A percentile compares a stretch with the other conserved stretches of the same genome.
Evolutionary conservation across 179 eudicot genomes (phyloP).

Genomic region (Heliamphora pulchella): DNA sequence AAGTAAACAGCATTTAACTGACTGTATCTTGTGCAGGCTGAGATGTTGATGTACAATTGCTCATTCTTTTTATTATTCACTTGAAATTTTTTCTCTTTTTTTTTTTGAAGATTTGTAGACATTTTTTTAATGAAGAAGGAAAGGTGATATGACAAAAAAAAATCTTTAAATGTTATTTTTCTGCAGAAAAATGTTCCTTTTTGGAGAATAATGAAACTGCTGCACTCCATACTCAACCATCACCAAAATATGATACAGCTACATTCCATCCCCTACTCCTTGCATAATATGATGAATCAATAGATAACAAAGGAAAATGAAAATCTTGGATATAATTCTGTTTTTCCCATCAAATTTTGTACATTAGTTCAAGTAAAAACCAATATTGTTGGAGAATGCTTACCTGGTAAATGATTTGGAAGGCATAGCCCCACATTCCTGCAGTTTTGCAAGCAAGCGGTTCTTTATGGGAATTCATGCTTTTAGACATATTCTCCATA

Average conservation of each 20-base stretch:
- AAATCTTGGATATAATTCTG: background rate
- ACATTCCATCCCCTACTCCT: background rate
- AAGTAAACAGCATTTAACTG: too few species aligned
- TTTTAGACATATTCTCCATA: constrained; percentile 19
- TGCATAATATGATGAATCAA: background rate
- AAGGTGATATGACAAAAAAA: background rate
- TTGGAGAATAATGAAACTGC: background rate
- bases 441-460: constrained; percentile 30
- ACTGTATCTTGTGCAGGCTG: too few species aligned
- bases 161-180: background rate
- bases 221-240: background rate
- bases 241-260: background rate
- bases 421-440: constrained; percentile 37
- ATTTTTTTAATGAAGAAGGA: too few species aligned
- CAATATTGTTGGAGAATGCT: constrained; percentile 11
- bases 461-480: constrained; percentile 25
- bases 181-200: background rate
- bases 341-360: background rate
- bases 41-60: too few species aligned
- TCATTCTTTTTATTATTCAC: too few species aligned
- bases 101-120: background rate
- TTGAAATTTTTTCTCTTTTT: background rate
- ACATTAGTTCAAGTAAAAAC: background rate
- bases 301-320: constrained; percentile 1
- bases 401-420: constrained; percentile 72